Conservation (phyloP, 2,329 filamentous ascomycete genomes). For the Venturia aucupariae region DNA sequence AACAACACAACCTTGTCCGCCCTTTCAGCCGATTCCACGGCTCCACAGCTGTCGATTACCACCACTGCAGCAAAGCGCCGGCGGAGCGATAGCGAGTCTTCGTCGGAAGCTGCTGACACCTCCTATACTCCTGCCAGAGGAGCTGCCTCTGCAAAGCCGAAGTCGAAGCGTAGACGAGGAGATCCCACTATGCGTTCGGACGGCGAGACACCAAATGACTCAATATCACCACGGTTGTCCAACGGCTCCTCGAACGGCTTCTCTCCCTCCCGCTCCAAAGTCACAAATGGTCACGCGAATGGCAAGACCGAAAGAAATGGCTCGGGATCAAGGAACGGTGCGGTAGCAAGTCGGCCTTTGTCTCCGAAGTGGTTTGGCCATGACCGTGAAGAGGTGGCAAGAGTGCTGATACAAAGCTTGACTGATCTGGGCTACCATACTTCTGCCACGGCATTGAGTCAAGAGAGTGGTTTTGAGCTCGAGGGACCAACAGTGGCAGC, state of each 20-base stretch:
- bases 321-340: conserved; percentile 17
- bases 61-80: conserved; percentile 22
- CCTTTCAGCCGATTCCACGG: conserved; percentile 14
- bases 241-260: conserved; percentile 31
- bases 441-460: conserved; percentile 64
- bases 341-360: conserved; percentile 1
- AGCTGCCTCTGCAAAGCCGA: conserved; percentile 20
- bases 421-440: conserved; percentile 77
- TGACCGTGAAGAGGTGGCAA: conserved; percentile 83
- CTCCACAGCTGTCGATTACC: not conserved
- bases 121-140: not conserved
- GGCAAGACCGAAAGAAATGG: conserved; percentile 34
- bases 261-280: conserved; percentile 25
- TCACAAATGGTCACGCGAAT: conserved; percentile 33
- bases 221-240: conserved; percentile 28
- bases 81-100: conserved; percentile 17
- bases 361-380: conserved; percentile 48
- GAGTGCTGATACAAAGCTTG: conserved; percentile 84
- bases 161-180: conserved; percentile 34
- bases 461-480: conserved; percentile 78
- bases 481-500: conserved; percentile 80
- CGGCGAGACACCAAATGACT: conserved; percentile 32
- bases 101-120: conserved; percentile 7
- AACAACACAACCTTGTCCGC: conserved; percentile 18
- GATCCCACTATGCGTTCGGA: conserved; percentile 35